A percentile compares a stretch with the other conserved stretches of the same genome.
Conservation (phyloP, 768 basidiomycete species). For the Pseudohyphozyma bogoriensis region DNA sequence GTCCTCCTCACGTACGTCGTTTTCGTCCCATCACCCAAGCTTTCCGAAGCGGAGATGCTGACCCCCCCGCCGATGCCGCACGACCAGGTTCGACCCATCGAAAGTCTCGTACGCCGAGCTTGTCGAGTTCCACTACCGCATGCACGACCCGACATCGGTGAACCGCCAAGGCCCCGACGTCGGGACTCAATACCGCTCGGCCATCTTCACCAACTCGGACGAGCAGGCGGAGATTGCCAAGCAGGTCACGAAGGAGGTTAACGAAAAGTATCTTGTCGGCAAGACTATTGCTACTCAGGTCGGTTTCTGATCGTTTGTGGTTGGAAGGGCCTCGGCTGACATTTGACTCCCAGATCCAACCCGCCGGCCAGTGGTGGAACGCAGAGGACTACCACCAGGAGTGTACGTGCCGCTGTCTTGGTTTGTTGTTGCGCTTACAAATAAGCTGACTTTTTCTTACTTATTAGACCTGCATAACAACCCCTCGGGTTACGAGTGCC, state of each 20-base stretch:
- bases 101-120: conserved; percentile 72
- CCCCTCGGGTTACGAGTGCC: conserved; percentile 81
- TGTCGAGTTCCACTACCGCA: conserved; percentile 48
- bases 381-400: conserved; percentile 50
- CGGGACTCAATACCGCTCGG: conserved; percentile 75
- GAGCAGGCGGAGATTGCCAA: conserved; percentile 65
- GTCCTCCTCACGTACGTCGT: conserved; percentile 61
- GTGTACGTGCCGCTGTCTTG: conserved; percentile 34
- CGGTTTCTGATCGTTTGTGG: neutral
- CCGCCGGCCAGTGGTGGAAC: conserved; percentile 62
- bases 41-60: neutral
- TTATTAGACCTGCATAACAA: conserved; percentile 53
- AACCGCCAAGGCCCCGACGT: conserved; percentile 31
- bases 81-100: conserved; percentile 47
- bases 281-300: conserved; percentile 62
- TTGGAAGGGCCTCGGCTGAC: neutral
- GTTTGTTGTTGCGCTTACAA: neutral
- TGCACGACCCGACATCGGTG: conserved; percentile 79
- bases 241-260: conserved; percentile 69
- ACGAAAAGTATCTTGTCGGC: conserved; percentile 68
- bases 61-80: neutral
- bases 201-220: conserved; percentile 66
- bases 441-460: neutral
- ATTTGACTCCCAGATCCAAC: conserved; percentile 41
- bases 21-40: neutral